Evolutionary conservation across 805 yeast genomes (phyloP).

Genomic region (Cyberlindnera euphorbiiphila): DNA sequence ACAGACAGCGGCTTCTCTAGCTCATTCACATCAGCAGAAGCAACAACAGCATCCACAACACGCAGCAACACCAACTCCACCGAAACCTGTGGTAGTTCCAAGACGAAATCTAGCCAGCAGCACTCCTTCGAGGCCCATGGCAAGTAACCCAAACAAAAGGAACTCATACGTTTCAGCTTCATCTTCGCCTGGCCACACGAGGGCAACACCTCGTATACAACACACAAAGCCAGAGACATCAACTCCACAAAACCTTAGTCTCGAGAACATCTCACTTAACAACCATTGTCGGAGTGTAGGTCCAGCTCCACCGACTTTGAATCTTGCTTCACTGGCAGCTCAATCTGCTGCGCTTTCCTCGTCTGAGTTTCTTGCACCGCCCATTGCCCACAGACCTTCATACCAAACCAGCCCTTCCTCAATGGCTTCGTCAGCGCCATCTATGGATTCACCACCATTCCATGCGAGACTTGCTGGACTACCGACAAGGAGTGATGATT

Average conservation of each 20-base stretch:
- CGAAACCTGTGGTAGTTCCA: not conserved
- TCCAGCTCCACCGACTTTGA: constrained; percentile 1
- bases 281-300: constrained; percentile 15
- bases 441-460: constrained; percentile 20
- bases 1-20: constrained; percentile 21
- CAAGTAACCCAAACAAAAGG: constrained; percentile 6
- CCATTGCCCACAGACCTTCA: constrained; percentile 5
- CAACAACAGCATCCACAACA: constrained; percentile 5
- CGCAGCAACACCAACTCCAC: constrained; percentile 1
- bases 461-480: constrained; percentile 12
- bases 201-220: not conserved
- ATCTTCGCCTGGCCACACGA: constrained; percentile 2
- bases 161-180: constrained; percentile 4
- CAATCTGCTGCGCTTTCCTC: constrained; percentile 14
- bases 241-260: constrained; percentile 3
- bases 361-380: constrained; percentile 13
- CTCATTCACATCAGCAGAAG: constrained; percentile 9
- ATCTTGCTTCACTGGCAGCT: constrained; percentile 12
- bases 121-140: constrained; percentile 4
- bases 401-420: constrained; percentile 15
- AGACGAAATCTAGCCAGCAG: constrained; percentile 1
- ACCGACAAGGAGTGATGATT: constrained; percentile 6
- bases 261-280: constrained; percentile 10
- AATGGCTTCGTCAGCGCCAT: constrained; percentile 20
- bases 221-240: constrained; percentile 3